phyloP scores from a whole-genome alignment of 495 filamentous ascomycete genomes.

The Penicillium chermesinum region DNA sequence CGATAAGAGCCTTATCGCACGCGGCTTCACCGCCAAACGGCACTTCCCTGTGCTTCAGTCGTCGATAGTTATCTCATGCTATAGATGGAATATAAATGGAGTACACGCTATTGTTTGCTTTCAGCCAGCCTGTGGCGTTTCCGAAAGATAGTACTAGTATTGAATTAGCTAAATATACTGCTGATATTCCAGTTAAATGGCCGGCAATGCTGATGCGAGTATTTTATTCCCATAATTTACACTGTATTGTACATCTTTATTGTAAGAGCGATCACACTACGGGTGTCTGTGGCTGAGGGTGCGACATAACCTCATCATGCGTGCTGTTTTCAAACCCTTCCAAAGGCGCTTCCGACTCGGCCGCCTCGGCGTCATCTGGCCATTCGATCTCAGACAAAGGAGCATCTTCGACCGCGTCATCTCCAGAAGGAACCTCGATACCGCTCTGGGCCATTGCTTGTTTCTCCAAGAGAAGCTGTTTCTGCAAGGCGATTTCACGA shows the following conservation, averaged over 20 bases:
- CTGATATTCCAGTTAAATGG: too few relatives aligned
- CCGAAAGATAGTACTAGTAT: too few relatives aligned
- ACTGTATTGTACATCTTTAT: not conserved
- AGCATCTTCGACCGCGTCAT: not conserved
- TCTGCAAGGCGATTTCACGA: constrained; percentile 39
- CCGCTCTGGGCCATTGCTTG: not conserved
- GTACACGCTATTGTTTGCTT: too few relatives aligned
- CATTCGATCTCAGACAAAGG: not conserved
- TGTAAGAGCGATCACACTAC: not conserved
- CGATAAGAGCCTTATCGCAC: too few relatives aligned
- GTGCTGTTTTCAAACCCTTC: not conserved
- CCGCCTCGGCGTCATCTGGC: not conserved
- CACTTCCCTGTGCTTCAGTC: too few relatives aligned
- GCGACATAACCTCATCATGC: not conserved
- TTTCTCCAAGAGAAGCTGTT: constrained; percentile 27
- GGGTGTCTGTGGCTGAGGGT: not conserved
- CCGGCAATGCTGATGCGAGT: not conserved
- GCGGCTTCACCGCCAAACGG: too few relatives aligned
- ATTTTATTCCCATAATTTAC: not conserved
- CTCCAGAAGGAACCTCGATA: not conserved
- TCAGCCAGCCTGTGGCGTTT: too few relatives aligned
- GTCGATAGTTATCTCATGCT: too few relatives aligned
- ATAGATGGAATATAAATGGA: too few relatives aligned
- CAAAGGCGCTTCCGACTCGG: not conserved
- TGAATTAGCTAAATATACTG: too few relatives aligned